Evolutionary conservation across 352 stramenopile genomes (phyloP).

Genomic region (Globisporangium okanoganense): DNA sequence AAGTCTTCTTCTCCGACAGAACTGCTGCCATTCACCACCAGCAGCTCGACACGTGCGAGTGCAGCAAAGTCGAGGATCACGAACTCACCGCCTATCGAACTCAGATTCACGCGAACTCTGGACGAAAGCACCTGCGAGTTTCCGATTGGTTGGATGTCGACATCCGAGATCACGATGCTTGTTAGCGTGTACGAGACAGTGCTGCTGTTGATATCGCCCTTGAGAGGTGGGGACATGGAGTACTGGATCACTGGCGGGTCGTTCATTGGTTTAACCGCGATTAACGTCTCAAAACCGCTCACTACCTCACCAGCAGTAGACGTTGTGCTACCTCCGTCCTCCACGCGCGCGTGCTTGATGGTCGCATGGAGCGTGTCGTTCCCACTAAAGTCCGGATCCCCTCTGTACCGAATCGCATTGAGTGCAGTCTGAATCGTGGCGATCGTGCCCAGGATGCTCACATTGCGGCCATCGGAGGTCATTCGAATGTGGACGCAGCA

Average conservation of each 20-base stretch:
- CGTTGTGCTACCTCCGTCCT: neutral
- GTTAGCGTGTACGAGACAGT: neutral
- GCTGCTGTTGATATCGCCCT: neutral
- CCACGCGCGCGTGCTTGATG: neutral
- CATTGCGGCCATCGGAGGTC: neutral
- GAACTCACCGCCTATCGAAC: constrained; percentile 1
- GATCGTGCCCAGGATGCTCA: constrained; percentile 8
- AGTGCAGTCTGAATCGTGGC: constrained; percentile 7
- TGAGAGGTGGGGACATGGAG: neutral
- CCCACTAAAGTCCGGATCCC: constrained; percentile 16
- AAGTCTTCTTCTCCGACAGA: neutral
- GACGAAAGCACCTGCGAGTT: neutral
- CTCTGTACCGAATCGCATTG: constrained; percentile 14
- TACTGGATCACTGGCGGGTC: constrained; percentile 11
- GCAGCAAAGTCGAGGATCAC: neutral
- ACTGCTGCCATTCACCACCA: neutral
- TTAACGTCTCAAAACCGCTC: neutral
- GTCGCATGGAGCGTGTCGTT: constrained; percentile 9
- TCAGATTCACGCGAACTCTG: constrained; percentile 7
- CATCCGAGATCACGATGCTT: constrained; percentile 5
- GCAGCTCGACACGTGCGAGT: neutral
- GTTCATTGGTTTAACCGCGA: constrained; percentile 9
- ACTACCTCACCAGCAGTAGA: neutral
- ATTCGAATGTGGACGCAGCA: constrained; percentile 13
- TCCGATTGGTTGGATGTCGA: neutral